phyloP scores from a whole-genome alignment of 352 stramenopile species.

The Phytophthora multivora region DNA sequence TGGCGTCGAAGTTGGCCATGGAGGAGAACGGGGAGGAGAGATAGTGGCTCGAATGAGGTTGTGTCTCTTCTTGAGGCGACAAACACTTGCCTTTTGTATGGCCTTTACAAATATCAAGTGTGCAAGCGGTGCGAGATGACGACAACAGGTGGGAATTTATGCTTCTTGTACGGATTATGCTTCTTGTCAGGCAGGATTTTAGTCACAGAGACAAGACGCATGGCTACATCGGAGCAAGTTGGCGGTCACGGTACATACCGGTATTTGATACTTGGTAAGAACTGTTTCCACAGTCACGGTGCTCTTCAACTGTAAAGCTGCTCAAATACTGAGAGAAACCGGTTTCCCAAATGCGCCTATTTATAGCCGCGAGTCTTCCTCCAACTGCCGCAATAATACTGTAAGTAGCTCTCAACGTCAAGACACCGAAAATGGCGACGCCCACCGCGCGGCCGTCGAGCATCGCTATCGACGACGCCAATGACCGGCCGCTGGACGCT shows the following conservation, averaged over 20 bases:
- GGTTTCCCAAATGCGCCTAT: constrained; percentile 1
- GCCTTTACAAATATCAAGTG: constrained; percentile 5
- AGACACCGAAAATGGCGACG: constrained; percentile 25
- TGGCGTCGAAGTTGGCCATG: constrained; percentile 77
- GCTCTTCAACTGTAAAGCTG: not conserved
- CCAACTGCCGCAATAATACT: constrained; percentile 10
- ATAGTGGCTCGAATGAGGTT: constrained; percentile 21
- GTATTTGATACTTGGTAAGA: not conserved
- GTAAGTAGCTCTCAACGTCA: too few relatives aligned
- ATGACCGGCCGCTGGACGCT: constrained; percentile 23
- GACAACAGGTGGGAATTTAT: constrained; percentile 19
- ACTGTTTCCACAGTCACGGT: not conserved
- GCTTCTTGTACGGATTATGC: not conserved
- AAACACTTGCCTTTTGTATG: constrained; percentile 24
- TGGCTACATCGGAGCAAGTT: too few relatives aligned
- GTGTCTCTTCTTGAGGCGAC: constrained; percentile 25
- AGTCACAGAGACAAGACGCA: constrained; percentile 1
- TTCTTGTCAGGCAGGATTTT: not conserved
- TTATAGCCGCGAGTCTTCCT: constrained; percentile 2
- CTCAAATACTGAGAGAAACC: not conserved
- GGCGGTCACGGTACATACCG: not conserved
- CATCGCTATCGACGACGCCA: constrained; percentile 46
- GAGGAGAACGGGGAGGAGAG: too few relatives aligned
- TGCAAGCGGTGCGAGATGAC: constrained; percentile 27
- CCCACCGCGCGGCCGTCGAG: constrained; percentile 33